Evolutionary conservation across 805 yeast genomes (phyloP), one percentile per base, ranked within the genome.

Genomic region (Candida tallmaniae): DNA sequence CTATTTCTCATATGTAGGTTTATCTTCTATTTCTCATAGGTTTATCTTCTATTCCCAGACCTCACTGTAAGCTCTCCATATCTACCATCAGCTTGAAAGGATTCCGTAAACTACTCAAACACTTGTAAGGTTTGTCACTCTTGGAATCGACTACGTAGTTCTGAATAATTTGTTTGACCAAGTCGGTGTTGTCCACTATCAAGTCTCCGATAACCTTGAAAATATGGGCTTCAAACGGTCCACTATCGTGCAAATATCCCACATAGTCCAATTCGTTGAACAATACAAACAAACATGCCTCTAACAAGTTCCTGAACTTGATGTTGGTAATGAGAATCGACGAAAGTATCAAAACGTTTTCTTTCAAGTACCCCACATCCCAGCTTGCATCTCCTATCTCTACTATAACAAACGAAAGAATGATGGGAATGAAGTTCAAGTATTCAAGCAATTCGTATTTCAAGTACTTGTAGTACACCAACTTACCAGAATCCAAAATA

Each of bases 161-260:
- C 13, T 20, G 14, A 17, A 35, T 12, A n/a, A 35, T 29, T 11
- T 18, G 25, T 17, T 20, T 25, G 3, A 35, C 15, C 6, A 30
- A 8, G 3, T 29, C 20, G 3, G 22, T 6, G 11, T 30, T 23
- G 4, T 6, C 18, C 2, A 30, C 27, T 5, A 35, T 31, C 11
- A 35, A 25, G 28, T 42, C 43, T 15, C 43, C 46, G 2, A 39
- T 13, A 4, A 32, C 5, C 20, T 42, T 30, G n/a, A 42, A 36
- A 32, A 42, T 34, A 18, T 12, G 13, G 26, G 31, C 28, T 16
- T 42, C 43, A 10, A 39, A 30, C 10, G 18, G 19, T 2, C 18
- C 19, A 4, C 12, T 13, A n/a, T 35, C 36, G 7, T 23, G 27
- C 11, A 42, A 25, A 23, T 39, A 42, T 9, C 32, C 32, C 10